Evolutionary conservation across 23 red algal genomes (phyloP).

Genomic region (Gracilariopsis chorda): DNA sequence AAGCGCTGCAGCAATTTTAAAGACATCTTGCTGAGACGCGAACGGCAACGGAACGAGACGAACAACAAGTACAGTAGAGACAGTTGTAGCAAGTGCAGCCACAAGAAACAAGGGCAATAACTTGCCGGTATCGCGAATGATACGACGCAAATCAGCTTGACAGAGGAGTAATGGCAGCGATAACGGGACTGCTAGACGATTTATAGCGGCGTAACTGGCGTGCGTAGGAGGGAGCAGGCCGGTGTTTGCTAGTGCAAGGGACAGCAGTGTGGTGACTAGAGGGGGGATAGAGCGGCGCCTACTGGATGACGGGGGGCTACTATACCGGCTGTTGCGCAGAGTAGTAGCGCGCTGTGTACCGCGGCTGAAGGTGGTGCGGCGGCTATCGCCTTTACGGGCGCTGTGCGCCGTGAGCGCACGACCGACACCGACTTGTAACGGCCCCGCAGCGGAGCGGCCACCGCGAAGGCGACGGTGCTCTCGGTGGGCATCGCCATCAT

Average conservation of each 20-base stretch:
- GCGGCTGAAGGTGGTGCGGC: too few relatives aligned
- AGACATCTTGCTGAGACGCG: slow-evolving; percentile 41
- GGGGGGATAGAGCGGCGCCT: slow-evolving; percentile 68
- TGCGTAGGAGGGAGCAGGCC: slow-evolving; percentile 56
- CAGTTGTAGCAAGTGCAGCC: slow-evolving; percentile 37
- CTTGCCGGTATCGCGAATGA: slow-evolving; percentile 40
- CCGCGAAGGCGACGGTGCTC: too few relatives aligned
- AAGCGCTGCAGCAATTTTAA: slow-evolving; percentile 78
- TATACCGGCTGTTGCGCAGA: slow-evolving; percentile 47
- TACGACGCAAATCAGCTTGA: slow-evolving; percentile 72
- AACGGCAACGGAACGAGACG: slow-evolving; percentile 37
- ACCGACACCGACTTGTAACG: too few relatives aligned
- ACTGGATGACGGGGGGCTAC: slow-evolving; percentile 20
- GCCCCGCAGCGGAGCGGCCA: too few relatives aligned
- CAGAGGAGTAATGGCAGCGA: slow-evolving; percentile 81
- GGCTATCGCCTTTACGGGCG: too few relatives aligned
- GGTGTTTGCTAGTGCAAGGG: slow-evolving; percentile 44
- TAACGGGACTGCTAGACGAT: slow-evolving; percentile 56
- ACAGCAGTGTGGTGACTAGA: slow-evolving; percentile 59
- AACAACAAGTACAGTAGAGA: slow-evolving; percentile 63
- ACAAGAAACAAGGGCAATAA: slow-evolving; percentile 67
- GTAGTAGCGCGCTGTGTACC: slow-evolving; percentile 7
- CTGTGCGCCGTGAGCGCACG: too few relatives aligned
- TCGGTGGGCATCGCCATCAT: too few relatives aligned
- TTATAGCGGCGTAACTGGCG: slow-evolving; percentile 42